These are phyloP conservation scores for Phytophthora agathidicida DNA, from an alignment of 352 stramenopile genomes.

Conservation along the genomic window DNA sequence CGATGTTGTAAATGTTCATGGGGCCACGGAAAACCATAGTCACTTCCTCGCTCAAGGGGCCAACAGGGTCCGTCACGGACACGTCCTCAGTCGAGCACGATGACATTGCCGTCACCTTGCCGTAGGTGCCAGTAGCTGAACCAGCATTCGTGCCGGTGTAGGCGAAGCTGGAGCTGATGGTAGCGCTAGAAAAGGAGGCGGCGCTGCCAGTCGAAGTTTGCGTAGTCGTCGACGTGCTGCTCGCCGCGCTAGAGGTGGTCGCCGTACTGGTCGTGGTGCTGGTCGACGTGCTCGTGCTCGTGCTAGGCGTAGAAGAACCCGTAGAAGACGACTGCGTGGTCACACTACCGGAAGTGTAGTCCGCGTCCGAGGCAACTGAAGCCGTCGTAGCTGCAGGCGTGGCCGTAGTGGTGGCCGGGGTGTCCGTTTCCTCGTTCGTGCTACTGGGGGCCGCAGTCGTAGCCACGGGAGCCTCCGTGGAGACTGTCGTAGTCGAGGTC, in stretches of 20 bases:
- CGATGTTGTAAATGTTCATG: conserved; percentile 70
- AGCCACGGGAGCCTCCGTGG: conserved; percentile 4
- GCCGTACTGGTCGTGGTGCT: conserved; percentile 3
- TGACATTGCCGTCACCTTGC: conserved; percentile 44
- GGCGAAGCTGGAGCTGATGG: conserved; percentile 57
- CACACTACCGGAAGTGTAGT: conserved; percentile 26
- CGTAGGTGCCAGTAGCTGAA: conserved; percentile 47
- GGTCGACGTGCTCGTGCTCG: conserved; percentile 1
- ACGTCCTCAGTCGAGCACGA: conserved; percentile 42
- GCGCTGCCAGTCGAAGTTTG: conserved; percentile 17
- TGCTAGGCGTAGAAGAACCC: conserved; percentile 5
- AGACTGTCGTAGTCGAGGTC: conserved; percentile 7
- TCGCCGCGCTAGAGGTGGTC: conserved; percentile 9
- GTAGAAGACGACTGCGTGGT: conserved; percentile 5
- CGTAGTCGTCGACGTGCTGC: conserved; percentile 13
- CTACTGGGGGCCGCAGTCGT: conserved; percentile 10
- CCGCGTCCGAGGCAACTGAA: conserved; percentile 22
- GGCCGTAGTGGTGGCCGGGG: conserved; percentile 7
- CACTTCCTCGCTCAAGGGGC: conserved; percentile 59
- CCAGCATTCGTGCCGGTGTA: conserved; percentile 48
- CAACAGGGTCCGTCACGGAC: conserved; percentile 43
- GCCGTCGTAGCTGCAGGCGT: conserved; percentile 7
- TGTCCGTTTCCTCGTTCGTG: conserved; percentile 1
- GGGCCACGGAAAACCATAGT: conserved; percentile 63
- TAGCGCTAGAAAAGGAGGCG: conserved; percentile 41